Percentiles rank a stretch among this genome's conserved stretches.
Conservation (phyloP, 495 filamentous ascomycete species). For the Chaetomium fimeti region DNA sequence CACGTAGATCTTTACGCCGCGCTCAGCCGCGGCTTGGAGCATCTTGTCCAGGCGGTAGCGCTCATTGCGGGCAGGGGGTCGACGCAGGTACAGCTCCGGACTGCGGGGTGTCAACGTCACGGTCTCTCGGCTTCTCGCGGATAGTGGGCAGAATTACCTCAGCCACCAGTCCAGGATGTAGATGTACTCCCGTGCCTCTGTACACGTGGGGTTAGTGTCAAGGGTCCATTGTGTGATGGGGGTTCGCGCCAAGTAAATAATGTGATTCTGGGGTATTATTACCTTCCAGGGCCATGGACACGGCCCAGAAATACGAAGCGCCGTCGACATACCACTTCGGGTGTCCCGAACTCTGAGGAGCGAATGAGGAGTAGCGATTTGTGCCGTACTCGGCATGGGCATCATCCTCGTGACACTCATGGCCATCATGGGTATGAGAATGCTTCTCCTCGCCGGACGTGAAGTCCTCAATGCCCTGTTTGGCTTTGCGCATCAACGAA, state of each 20-base stretch:
- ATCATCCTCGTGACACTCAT: constrained; percentile 34
- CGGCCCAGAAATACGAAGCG: constrained; percentile 87
- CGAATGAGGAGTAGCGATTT: constrained; percentile 81
- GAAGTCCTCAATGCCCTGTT: constrained; percentile 31
- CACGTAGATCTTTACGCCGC: constrained; percentile 83
- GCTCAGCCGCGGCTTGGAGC: constrained; percentile 81
- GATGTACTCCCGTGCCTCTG: constrained; percentile 73
- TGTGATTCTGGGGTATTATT: neutral
- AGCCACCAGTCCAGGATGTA: constrained; percentile 98
- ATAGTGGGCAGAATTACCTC: constrained; percentile 39
- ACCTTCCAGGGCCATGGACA: constrained; percentile 76
- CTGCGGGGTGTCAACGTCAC: constrained; percentile 29
- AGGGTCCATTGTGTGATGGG: neutral
- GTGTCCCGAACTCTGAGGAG: constrained; percentile 82
- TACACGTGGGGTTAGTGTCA: constrained; percentile 24
- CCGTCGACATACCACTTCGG: constrained; percentile 95
- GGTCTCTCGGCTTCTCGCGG: constrained; percentile 7
- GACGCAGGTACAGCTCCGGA: constrained; percentile 83
- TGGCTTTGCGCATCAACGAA: constrained; percentile 25
- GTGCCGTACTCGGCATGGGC: constrained; percentile 42
- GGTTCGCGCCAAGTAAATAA: neutral
- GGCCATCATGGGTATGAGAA: constrained; percentile 42
- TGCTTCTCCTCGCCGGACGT: constrained; percentile 39
- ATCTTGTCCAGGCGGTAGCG: constrained; percentile 86
- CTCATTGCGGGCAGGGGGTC: constrained; percentile 78